Evolutionary conservation across 1,139 yeast genomes (phyloP).

Genomic region (Magnusiomyces fungicola): DNA sequence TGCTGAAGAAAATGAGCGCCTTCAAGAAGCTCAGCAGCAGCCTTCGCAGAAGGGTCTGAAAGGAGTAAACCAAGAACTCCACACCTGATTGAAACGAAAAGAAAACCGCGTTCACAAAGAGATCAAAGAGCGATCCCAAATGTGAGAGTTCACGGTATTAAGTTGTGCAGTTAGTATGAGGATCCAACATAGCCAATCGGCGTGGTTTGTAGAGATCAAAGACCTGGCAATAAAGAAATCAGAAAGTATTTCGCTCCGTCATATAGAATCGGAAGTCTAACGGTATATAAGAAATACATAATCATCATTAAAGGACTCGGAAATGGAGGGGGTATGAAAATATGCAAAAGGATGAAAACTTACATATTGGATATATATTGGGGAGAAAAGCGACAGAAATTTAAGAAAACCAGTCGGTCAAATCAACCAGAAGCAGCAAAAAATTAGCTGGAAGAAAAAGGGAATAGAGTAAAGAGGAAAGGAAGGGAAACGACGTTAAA

Average conservation of each 20-base stretch:
- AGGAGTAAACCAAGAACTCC: conserved; percentile 86
- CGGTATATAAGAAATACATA: conserved; percentile 35
- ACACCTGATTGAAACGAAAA: conserved; percentile 63
- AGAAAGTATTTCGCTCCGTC: conserved; percentile 34
- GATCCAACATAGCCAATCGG: too few relatives aligned
- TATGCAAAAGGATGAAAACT: neutral
- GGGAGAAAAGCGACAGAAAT: neutral
- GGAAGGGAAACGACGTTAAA: neutral
- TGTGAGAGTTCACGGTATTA: too few relatives aligned
- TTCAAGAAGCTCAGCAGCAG: conserved; percentile 85
- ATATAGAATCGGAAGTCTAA: conserved; percentile 45
- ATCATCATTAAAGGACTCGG: conserved; percentile 8
- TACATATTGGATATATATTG: neutral
- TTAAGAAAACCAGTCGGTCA: too few relatives aligned
- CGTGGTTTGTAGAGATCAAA: too few relatives aligned
- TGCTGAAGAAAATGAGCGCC: conserved; percentile 93
- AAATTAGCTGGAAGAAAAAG: too few relatives aligned
- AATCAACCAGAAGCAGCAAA: neutral
- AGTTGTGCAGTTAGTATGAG: too few relatives aligned
- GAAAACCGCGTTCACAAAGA: neutral
- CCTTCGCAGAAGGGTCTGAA: conserved; percentile 65
- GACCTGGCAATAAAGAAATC: too few relatives aligned
- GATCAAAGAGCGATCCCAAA: neutral
- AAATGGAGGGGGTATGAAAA: neutral
- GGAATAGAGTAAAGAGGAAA: too few relatives aligned